Conservation (phyloP, 2,329 filamentous ascomycete species). For the Colletotrichum liriopes region DNA sequence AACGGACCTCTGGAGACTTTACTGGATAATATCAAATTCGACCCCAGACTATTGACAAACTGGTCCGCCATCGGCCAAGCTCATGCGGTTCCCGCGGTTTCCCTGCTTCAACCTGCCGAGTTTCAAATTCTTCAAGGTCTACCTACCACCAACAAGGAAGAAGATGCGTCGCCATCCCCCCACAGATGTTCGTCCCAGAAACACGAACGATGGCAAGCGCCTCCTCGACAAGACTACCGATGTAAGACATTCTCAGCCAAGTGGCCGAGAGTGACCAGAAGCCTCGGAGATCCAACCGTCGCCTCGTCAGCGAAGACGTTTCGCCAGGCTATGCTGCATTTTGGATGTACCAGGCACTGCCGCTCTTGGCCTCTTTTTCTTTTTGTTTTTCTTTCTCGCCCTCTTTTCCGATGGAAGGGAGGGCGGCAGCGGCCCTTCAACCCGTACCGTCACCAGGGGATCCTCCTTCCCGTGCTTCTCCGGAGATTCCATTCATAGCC, state of each 20-base stretch:
- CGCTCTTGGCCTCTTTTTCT: conserved; percentile 1
- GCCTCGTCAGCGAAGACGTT: conserved; percentile 24
- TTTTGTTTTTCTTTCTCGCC: not conserved
- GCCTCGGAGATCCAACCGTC: not conserved
- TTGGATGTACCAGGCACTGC: conserved; percentile 2
- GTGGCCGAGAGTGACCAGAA: conserved; percentile 14
- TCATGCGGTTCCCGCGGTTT: not conserved
- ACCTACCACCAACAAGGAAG: not conserved
- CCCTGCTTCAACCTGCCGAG: not conserved
- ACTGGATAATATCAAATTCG: not conserved
- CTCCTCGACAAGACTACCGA: not conserved
- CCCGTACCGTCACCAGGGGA: not conserved
- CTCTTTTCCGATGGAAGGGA: not conserved
- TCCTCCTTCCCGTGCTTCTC: not conserved
- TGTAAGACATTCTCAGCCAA: conserved; percentile 30
- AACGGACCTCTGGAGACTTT: not conserved
- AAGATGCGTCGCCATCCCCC: not conserved
- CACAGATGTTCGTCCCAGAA: conserved; percentile 15
- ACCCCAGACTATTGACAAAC: not conserved
- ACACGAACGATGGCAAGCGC: not conserved
- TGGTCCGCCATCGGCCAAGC: not conserved
- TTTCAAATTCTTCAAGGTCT: conserved; percentile 9
- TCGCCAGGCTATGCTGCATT: conserved; percentile 16
- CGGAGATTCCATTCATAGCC: conserved; percentile 1
- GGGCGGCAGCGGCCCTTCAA: not conserved